A percentile compares a stretch with the other conserved stretches of the same genome.
Conservation (phyloP, 2,329 filamentous ascomycete species). For the Hortaea werneckii region DNA sequence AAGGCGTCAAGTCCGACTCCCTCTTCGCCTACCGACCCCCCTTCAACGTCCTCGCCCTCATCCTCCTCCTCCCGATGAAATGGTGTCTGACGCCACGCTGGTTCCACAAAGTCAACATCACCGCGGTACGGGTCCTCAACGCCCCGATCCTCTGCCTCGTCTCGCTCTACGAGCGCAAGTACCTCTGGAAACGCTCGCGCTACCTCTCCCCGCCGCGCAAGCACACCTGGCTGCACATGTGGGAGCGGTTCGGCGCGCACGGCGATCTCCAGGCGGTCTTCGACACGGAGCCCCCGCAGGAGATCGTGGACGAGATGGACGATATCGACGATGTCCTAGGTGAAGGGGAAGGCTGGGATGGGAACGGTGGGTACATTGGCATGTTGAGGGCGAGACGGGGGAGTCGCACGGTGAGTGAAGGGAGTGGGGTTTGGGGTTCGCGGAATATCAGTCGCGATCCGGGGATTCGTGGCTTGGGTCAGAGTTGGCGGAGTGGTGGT, state of each 20-base stretch:
- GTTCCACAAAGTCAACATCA: conserved; percentile 86
- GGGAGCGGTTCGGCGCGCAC: conserved; percentile 60
- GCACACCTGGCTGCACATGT: conserved; percentile 42
- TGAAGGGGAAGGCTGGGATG: conserved; percentile 33
- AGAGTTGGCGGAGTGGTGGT: conserved; percentile 29
- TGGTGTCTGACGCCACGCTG: conserved; percentile 68
- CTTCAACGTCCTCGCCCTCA: conserved; percentile 69
- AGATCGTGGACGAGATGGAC: conserved; percentile 37
- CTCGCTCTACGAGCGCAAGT: conserved; percentile 57
- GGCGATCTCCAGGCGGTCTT: conserved; percentile 65
- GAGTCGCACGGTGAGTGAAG: conserved; percentile 18
- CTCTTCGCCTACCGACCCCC: conserved; percentile 75
- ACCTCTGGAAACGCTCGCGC: conserved; percentile 48
- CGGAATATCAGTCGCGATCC: conserved; percentile 8
- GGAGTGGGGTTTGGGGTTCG: conserved; percentile 10
- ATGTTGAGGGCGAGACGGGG: conserved; percentile 19
- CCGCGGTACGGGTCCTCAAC: conserved; percentile 63
- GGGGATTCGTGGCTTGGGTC: conserved; percentile 26
- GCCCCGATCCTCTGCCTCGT: conserved; percentile 64
- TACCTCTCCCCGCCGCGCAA: conserved; percentile 27
- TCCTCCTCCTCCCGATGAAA: conserved; percentile 66
- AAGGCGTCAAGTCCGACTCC: conserved; percentile 76
- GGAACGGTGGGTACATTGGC: conserved; percentile 13
- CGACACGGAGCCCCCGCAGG: conserved; percentile 56
- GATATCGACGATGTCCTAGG: conserved; percentile 39